Percentiles rank a stretch among this genome's conserved stretches.
Conservation (phyloP, 352 stramenopile species). For the Phytophthora ohioensis region DNA sequence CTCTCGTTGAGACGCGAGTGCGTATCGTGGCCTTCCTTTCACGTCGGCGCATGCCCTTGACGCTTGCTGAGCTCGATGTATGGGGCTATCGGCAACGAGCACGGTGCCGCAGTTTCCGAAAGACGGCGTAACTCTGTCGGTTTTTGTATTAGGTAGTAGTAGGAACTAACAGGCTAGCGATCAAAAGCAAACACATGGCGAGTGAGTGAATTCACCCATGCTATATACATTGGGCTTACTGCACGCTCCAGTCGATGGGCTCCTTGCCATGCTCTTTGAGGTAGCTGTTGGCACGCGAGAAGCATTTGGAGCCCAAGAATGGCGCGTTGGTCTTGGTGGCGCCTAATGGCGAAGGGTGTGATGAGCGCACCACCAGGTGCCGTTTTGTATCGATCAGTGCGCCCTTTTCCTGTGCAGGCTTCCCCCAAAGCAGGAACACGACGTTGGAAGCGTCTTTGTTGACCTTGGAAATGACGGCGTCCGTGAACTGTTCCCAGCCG, state of each 20-base stretch:
- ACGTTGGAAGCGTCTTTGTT: slow-evolving; percentile 85
- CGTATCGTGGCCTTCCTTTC: slow-evolving; percentile 63
- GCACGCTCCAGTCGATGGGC: slow-evolving; percentile 86
- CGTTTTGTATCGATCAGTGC: slow-evolving; percentile 80
- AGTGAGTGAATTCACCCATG: too few relatives aligned
- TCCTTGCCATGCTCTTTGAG: slow-evolving; percentile 80
- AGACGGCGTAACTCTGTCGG: slow-evolving; percentile 20
- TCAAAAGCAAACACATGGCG: not conserved
- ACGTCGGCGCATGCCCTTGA: slow-evolving; percentile 51
- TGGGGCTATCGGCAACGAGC: slow-evolving; percentile 54
- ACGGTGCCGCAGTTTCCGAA: slow-evolving; percentile 36
- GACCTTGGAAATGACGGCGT: slow-evolving; percentile 92
- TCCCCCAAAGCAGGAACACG: slow-evolving; percentile 99
- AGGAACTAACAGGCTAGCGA: slow-evolving; percentile 11
- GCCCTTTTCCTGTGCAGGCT: slow-evolving; percentile 92
- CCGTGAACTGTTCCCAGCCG: slow-evolving; percentile 98
- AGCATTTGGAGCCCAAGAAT: slow-evolving; percentile 96
- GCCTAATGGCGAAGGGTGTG: slow-evolving; percentile 94
- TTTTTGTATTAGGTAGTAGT: slow-evolving; percentile 35
- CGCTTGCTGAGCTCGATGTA: slow-evolving; percentile 55
- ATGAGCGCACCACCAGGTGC: slow-evolving; percentile 90
- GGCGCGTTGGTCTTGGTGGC: slow-evolving; percentile 96
- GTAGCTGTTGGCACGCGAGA: slow-evolving; percentile 87
- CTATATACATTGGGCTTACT: slow-evolving; percentile 25
- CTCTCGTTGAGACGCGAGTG: slow-evolving; percentile 58